Evolutionary conservation across 2,329 filamentous ascomycete genomes (phyloP).

Genomic region (Ophiocordyceps camponoti-leonardi): DNA sequence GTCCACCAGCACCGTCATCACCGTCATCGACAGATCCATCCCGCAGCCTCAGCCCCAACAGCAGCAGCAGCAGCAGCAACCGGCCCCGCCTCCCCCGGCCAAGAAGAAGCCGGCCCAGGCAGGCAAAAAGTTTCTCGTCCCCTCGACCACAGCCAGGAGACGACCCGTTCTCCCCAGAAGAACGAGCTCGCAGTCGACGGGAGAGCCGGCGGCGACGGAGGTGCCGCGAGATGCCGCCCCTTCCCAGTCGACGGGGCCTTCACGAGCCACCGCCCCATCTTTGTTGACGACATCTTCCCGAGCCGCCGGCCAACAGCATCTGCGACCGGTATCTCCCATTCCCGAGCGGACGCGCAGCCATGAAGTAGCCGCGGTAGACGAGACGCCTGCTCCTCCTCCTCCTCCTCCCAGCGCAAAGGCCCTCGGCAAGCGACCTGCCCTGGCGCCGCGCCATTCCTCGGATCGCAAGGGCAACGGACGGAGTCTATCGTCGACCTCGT

Average conservation of each 20-base stretch:
- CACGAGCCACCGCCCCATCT: too few relatives aligned
- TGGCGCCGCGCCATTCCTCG: constrained; percentile 4
- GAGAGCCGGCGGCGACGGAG: constrained; percentile 13
- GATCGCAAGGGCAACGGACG: constrained; percentile 5
- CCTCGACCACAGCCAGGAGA: constrained; percentile 24
- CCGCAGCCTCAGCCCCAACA: too few relatives aligned
- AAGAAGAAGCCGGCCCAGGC: constrained; percentile 11
- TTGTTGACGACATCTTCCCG: too few relatives aligned
- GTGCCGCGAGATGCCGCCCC: constrained; percentile 13
- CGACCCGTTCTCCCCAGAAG: constrained; percentile 27
- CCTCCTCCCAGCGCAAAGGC: constrained; percentile 23
- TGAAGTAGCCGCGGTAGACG: neutral
- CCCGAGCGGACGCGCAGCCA: constrained; percentile 7
- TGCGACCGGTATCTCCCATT: constrained; percentile 11
- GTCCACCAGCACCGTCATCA: constrained; percentile 20
- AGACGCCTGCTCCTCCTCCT: neutral
- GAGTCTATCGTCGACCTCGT: constrained; percentile 2
- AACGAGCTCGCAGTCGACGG: constrained; percentile 28
- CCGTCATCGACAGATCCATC: constrained; percentile 12
- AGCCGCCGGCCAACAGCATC: constrained; percentile 1
- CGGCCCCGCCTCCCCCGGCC: too few relatives aligned
- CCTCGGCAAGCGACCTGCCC: constrained; percentile 27
- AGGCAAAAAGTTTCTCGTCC: constrained; percentile 25
- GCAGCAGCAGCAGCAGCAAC: too few relatives aligned
- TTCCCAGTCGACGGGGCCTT: constrained; percentile 7